These are phyloP conservation scores for Primulina huaijiensis DNA, from an alignment of 257 asterid species.

Conservation along the genomic window DNA sequence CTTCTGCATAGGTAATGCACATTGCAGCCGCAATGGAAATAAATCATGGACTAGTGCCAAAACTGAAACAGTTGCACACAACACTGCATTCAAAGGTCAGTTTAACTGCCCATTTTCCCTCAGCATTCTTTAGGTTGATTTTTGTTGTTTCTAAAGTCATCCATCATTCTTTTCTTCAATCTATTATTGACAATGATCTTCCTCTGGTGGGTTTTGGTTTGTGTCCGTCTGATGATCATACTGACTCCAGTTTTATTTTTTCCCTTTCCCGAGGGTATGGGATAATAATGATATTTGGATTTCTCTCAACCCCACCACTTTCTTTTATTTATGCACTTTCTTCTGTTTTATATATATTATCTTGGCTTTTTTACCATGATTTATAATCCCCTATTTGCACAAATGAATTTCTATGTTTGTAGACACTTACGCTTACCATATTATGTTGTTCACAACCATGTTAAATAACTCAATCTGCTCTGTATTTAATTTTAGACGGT, in stretches of 20 bases:
- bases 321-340: neutral
- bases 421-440: conserved; percentile 1
- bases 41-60: conserved; percentile 76
- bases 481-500: conserved; percentile 46
- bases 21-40: conserved; percentile 94
- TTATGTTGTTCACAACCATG: conserved; percentile 13
- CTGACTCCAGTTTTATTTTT: neutral
- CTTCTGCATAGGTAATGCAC: conserved; percentile 79
- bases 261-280: no score
- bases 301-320: neutral
- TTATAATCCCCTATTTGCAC: neutral
- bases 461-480: conserved; percentile 10
- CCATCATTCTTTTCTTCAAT: conserved; percentile 18
- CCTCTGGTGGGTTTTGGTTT: conserved; percentile 8
- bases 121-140: neutral
- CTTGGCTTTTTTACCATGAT: conserved; percentile 7
- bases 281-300: conserved; percentile 1
- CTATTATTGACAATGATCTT: neutral
- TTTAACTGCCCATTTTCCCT: neutral
- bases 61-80: conserved; percentile 76
- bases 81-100: conserved; percentile 78
- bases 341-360: neutral
- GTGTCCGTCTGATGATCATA: conserved; percentile 5
- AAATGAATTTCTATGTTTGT: conserved; percentile 5
- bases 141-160: conserved; percentile 1